A percentile compares a stretch with the other conserved stretches of the same genome.
Conservation (phyloP, 2,329 filamentous ascomycete species). For the Daldinia sp. region DNA sequence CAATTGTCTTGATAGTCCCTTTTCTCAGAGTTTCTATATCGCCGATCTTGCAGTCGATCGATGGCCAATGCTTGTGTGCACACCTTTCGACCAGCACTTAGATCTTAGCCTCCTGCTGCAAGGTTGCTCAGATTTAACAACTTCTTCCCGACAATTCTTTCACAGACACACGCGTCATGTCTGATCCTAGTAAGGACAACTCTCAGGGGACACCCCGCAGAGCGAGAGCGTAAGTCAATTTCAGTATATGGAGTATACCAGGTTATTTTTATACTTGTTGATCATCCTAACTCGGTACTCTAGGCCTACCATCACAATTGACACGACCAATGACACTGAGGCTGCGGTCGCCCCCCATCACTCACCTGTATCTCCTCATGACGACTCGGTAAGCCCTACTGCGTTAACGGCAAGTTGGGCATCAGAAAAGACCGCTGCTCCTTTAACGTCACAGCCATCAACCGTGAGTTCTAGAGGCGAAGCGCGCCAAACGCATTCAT, state of each 20-base stretch:
- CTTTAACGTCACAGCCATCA: constrained; percentile 33
- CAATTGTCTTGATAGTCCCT: constrained; percentile 19
- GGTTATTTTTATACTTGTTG: background rate
- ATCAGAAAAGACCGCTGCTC: constrained; percentile 35
- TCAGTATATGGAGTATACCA: background rate
- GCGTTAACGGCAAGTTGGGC: constrained; percentile 42
- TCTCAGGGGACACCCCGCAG: constrained; percentile 39
- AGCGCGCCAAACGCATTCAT: constrained; percentile 63
- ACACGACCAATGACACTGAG: constrained; percentile 47
- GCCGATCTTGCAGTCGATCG: constrained; percentile 18
- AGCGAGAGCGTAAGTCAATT: constrained; percentile 42
- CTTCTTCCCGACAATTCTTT: constrained; percentile 7
- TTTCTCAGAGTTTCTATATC: constrained; percentile 10
- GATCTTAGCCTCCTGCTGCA: constrained; percentile 13
- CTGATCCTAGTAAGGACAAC: constrained; percentile 36
- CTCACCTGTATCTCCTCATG: constrained; percentile 42
- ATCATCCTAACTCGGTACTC: constrained; percentile 21
- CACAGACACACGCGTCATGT: constrained; percentile 29
- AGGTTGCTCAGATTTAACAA: constrained; percentile 20
- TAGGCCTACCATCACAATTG: constrained; percentile 51
- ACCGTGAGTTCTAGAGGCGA: constrained; percentile 50
- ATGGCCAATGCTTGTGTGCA: constrained; percentile 27
- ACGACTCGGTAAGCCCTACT: constrained; percentile 46
- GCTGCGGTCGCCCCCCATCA: constrained; percentile 36
- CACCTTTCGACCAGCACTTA: constrained; percentile 11